Conservation (phyloP, 2,329 filamentous ascomycete species). For the Berkeleyomyces rouxiae region DNA sequence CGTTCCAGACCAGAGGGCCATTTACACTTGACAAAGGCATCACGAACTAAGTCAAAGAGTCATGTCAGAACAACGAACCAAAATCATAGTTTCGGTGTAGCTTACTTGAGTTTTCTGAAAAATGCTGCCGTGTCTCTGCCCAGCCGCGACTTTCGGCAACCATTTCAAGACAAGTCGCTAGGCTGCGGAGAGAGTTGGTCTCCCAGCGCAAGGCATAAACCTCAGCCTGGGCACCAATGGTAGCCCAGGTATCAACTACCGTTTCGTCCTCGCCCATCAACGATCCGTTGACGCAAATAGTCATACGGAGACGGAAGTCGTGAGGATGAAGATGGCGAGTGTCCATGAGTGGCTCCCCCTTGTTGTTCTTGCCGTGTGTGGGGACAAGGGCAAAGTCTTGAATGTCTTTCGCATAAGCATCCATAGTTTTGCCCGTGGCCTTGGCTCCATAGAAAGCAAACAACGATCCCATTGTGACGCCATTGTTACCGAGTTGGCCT, state of each 20-base stretch:
- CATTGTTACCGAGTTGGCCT: constrained; percentile 63
- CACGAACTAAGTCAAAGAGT: constrained; percentile 23
- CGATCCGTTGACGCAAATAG: constrained; percentile 72
- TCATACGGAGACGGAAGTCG: constrained; percentile 58
- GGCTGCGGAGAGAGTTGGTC: constrained; percentile 54
- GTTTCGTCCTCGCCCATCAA: constrained; percentile 55
- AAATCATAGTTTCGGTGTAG: constrained; percentile 6
- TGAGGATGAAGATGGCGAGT: constrained; percentile 35
- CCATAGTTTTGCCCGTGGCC: constrained; percentile 74
- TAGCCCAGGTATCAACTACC: constrained; percentile 55
- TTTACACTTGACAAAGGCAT: constrained; percentile 20
- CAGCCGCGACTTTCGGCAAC: constrained; percentile 72
- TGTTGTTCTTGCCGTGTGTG: constrained; percentile 34
- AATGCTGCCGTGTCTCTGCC: constrained; percentile 44
- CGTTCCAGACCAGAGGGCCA: constrained; percentile 50
- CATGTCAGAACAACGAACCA: constrained; percentile 34
- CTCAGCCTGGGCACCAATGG: constrained; percentile 56
- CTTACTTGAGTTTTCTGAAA: constrained; percentile 31
- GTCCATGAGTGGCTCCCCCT: constrained; percentile 28
- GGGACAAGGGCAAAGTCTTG: constrained; percentile 79
- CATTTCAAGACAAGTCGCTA: constrained; percentile 62
- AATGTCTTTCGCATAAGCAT: constrained; percentile 71
- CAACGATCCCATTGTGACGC: constrained; percentile 62
- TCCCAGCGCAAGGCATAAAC: constrained; percentile 78
- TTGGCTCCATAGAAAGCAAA: constrained; percentile 83